Percentiles rank a stretch among this genome's conserved stretches.
Evolutionary conservation across 1,139 yeast genomes (phyloP).

Genomic region (Wickerhamomyces sp.): DNA sequence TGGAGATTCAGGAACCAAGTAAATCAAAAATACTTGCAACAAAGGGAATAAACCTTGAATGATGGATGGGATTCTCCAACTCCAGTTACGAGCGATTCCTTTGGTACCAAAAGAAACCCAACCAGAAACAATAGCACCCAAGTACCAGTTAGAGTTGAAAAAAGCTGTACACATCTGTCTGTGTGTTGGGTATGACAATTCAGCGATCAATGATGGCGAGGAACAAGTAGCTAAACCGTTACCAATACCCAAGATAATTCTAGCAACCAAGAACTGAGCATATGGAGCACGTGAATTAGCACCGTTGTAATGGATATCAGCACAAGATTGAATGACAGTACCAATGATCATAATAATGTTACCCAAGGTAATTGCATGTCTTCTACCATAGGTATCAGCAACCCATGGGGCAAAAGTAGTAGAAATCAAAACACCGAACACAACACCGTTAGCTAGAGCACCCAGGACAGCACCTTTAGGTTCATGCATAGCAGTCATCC

Average conservation of each 20-base stretch:
- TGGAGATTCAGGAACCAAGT: slow-evolving; percentile 67
- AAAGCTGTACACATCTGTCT: slow-evolving; percentile 43
- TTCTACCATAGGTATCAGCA: slow-evolving; percentile 46
- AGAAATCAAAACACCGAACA: slow-evolving; percentile 37
- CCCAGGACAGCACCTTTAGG: slow-evolving; percentile 43
- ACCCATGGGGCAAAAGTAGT: slow-evolving; percentile 28
- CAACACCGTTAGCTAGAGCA: slow-evolving; percentile 45
- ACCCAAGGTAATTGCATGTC: slow-evolving; percentile 35
- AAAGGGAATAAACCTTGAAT: slow-evolving; percentile 36
- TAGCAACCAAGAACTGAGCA: slow-evolving; percentile 41
- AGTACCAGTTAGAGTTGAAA: slow-evolving; percentile 47
- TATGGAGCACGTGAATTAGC: slow-evolving; percentile 23
- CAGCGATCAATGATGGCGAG: slow-evolving; percentile 40
- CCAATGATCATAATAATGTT: slow-evolving; percentile 38
- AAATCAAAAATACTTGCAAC: slow-evolving; percentile 32
- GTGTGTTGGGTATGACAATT: slow-evolving; percentile 39
- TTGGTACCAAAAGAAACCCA: slow-evolving; percentile 48
- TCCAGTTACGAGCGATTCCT: slow-evolving; percentile 27
- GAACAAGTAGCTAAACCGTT: slow-evolving; percentile 35
- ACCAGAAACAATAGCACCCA: slow-evolving; percentile 55
- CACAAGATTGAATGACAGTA: slow-evolving; percentile 38
- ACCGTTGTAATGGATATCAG: slow-evolving; percentile 25
- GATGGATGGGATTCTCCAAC: slow-evolving; percentile 40
- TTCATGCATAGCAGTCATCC: slow-evolving; percentile 34
- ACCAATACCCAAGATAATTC: slow-evolving; percentile 47